Base-by-base conservation (phyloP, 2,329 filamentous ascomycete species). In the Fusarium sp. region DNA sequence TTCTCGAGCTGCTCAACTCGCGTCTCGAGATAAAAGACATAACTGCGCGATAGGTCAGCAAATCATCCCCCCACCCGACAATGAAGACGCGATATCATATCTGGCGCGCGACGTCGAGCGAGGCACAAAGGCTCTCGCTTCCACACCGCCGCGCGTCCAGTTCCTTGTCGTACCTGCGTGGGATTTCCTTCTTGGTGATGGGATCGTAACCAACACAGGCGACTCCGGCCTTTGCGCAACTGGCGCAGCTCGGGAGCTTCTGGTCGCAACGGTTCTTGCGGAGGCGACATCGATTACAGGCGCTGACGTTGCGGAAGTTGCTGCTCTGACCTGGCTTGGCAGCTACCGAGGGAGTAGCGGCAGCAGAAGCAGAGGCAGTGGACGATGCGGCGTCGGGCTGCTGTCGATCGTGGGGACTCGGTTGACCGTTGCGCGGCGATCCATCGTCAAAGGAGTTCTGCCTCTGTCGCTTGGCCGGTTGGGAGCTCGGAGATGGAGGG, bases 231-330 rank as follows among this genome's bases (percentile, higher is more conserved):
- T 97, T 97, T 78, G 94, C 93, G 81, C 95, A 98, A 73, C 92
- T 93, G 42, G 92, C 90, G 79, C 95, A 98, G 74, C 92, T 93
- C 8, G 95, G 95, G 67, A 98, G 85, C 70, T 91, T 90, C 84
- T 97, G 95, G 80, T 98, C 95, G 81, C 95, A 98, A 58, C 93
- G 87, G 78, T 97, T 98, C 84, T 98, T 98, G 75, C 95, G 88
- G 78, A 96, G 82, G 49, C 95, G 88, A 80, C 95, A 98, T 40
- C 93, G 89, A 82, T 97, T 97, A 81, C 95, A 98, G 61, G 95
- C 95, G 79, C 92, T 96, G 70, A 98, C 95, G 79, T 94, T 95
- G 74, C 92, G 90, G 76, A 95, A 95, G 71, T 85, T 89, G 78
- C 85, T 89, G 77, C 86, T 88, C 78, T 89, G 86, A 9, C 85